Conservation (phyloP, 192 early-diverging fungal species). For the Coemansia sp. region DNA sequence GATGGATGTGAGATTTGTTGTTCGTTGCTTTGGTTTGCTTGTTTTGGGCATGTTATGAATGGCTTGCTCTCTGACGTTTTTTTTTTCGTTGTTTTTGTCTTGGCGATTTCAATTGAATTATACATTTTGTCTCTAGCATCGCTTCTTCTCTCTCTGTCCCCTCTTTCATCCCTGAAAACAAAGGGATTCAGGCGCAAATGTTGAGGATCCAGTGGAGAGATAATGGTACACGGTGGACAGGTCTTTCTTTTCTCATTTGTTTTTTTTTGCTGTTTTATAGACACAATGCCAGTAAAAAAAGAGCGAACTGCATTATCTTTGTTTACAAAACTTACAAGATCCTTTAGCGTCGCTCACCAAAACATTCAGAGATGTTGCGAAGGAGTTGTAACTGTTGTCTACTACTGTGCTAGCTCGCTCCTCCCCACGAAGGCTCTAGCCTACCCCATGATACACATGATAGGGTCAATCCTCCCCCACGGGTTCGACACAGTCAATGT, state of each 20-base stretch:
- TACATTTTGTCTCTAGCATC: neutral
- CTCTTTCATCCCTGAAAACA: neutral
- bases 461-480: no score
- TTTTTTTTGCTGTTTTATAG: constrained; percentile 3
- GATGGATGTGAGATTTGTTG: neutral
- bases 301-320: neutral
- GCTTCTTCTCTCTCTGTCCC: neutral
- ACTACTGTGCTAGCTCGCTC: neutral
- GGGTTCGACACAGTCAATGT: no score
- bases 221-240: neutral
- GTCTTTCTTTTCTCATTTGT: neutral
- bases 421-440: neutral
- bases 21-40: neutral
- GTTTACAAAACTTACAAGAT: neutral
- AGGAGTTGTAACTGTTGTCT: neutral
- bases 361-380: neutral
- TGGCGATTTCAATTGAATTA: neutral
- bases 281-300: constrained; percentile 8
- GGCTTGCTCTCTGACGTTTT: neutral
- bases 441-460: neutral
- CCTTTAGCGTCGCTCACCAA: neutral
- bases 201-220: neutral
- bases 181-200: neutral
- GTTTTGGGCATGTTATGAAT: neutral
- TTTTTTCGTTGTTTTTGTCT: neutral